These are phyloP conservation scores for Solanum pimpinellifolium DNA, from an alignment of 257 asterid species.

Conservation along the genomic window DNA sequence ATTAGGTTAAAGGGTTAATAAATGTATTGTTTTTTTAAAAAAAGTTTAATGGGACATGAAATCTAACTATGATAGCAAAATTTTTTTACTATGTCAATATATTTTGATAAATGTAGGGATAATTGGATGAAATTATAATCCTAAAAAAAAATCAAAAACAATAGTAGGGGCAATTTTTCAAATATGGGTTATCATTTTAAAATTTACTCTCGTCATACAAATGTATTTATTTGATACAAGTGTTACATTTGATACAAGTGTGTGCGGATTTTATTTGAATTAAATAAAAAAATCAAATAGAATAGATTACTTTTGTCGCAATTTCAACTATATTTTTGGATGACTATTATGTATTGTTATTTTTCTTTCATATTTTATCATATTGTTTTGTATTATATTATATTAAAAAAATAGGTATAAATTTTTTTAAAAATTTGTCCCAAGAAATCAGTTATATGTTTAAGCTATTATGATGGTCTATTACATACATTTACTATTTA, in stretches of 20 bases:
- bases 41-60: background rate
- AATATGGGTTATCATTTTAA: background rate
- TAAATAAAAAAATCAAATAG: background rate
- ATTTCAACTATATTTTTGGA: too few relatives aligned
- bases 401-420: background rate
- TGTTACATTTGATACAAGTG: background rate
- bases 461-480: background rate
- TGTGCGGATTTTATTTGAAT: background rate
- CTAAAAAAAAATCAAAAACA: too few relatives aligned
- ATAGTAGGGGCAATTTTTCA: background rate
- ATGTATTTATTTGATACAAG: background rate
- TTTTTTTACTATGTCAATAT: too few relatives aligned
- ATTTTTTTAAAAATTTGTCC: fast-evolving
- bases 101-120: too few relatives aligned
- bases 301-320: background rate
- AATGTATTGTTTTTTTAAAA: background rate
- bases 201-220: background rate
- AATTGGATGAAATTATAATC: background rate
- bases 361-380: too few relatives aligned
- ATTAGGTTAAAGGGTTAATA: background rate
- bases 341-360: background rate
- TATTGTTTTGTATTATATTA: background rate
- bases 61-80: background rate
- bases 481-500: background rate
- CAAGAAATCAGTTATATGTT: too few relatives aligned